A percentile compares a stretch with the other conserved stretches of the same genome.
Evolutionary conservation across 2,329 filamentous ascomycete species (phyloP).

Genomic region (Bimuria novae-zelandiae): DNA sequence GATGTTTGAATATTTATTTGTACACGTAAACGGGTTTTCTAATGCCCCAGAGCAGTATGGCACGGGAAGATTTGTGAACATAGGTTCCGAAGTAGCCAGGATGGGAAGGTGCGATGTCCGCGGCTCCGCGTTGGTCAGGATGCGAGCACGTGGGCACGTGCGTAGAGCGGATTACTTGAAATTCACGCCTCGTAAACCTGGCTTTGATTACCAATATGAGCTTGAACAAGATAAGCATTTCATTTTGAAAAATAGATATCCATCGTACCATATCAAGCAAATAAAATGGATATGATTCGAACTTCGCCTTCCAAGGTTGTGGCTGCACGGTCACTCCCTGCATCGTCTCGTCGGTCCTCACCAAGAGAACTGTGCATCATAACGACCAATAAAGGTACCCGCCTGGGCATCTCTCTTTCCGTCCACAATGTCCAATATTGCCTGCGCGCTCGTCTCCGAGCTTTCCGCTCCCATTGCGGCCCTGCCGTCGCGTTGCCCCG

Average conservation of each 20-base stretch:
- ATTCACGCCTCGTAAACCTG: not conserved
- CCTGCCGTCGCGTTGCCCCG: constrained; percentile 25
- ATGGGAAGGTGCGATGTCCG: not conserved
- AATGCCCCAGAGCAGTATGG: not conserved
- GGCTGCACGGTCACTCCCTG: no score
- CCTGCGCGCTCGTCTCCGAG: constrained; percentile 39
- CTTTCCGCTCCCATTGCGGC: constrained; percentile 27
- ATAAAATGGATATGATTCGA: not conserved
- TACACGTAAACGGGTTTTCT: not conserved
- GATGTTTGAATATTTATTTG: not conserved
- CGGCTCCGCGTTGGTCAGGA: not conserved
- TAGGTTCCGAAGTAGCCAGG: not conserved
- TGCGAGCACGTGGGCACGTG: not conserved
- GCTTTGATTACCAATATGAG: not conserved
- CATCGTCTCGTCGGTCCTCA: constrained; percentile 7
- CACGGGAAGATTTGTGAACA: not conserved
- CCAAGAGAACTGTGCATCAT: constrained; percentile 29
- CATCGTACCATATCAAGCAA: no score
- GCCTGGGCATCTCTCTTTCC: constrained; percentile 37
- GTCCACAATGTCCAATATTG: constrained; percentile 36
- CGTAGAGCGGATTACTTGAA: not conserved
- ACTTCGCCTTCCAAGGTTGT: not conserved
- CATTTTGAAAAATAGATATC: no score
- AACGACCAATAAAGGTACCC: constrained; percentile 29
- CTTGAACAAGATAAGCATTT: not conserved